Conservation (phyloP, 495 filamentous ascomycete species). For the Friedmanniomyces endolithicus region DNA sequence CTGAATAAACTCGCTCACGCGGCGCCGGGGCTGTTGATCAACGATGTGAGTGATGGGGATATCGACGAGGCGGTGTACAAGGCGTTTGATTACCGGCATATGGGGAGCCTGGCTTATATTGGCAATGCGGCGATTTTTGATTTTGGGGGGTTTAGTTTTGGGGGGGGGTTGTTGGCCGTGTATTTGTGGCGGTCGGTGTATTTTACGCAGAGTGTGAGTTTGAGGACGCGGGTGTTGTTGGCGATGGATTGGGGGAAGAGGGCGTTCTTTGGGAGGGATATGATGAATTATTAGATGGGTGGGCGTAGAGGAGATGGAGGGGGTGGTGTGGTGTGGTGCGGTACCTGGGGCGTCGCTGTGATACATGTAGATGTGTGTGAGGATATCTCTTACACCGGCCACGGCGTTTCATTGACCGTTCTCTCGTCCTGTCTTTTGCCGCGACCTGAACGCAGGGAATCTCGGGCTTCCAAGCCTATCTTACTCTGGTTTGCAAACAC, state of each 20-base stretch:
- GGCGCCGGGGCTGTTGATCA: conserved; percentile 60
- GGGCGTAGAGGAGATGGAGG: too few species aligned
- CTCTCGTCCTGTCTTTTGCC: too few species aligned
- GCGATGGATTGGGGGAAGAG: conserved; percentile 99
- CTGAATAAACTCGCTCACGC: conserved; percentile 82
- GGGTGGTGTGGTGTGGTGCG: not conserved
- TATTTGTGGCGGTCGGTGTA: conserved; percentile 96
- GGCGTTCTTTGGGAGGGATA: conserved; percentile 89
- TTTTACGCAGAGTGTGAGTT: conserved; percentile 93
- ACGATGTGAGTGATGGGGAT: conserved; percentile 77
- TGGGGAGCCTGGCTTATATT: conserved; percentile 88
- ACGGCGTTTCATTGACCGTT: too few species aligned
- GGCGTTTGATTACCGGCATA: conserved; percentile 86
- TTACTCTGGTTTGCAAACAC: too few species aligned
- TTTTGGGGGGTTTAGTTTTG: conserved; percentile 61
- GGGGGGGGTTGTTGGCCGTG: conserved; percentile 80
- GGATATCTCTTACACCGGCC: too few species aligned
- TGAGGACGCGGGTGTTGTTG: conserved; percentile 76
- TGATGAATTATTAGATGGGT: conserved; percentile 28
- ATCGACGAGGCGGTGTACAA: conserved; percentile 88
- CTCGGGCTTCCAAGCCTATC: too few species aligned
- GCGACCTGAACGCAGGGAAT: too few species aligned
- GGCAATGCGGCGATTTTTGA: conserved; percentile 96
- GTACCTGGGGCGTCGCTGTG: too few species aligned
- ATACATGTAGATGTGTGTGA: too few species aligned